Conservation (phyloP, 176 grass and related monocot genomes). For the Themeda triandra region DNA sequence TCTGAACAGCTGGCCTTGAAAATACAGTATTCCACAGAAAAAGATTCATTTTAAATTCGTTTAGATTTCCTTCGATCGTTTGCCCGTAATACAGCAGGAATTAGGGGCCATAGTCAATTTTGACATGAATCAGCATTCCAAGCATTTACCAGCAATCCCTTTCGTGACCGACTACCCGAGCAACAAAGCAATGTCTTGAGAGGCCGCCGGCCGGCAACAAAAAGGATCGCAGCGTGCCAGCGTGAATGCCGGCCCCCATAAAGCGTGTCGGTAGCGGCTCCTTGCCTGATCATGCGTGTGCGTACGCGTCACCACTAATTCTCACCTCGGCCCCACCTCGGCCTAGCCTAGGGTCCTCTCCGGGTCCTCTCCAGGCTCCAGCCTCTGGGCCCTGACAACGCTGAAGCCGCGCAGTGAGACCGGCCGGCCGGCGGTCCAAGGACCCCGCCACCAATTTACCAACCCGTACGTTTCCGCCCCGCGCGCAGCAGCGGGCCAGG, state of each 20-base stretch:
- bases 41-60: no score
- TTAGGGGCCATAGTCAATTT: no score
- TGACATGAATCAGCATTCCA: neutral
- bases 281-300: constrained; percentile 10
- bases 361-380: neutral
- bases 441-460: neutral
- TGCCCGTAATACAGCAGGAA: no score
- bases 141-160: neutral
- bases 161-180: neutral
- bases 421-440: no score
- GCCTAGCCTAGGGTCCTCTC: neutral
- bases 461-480: neutral
- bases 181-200: no score
- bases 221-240: neutral
- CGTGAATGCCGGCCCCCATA: neutral
- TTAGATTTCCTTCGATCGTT: neutral
- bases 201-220: no score
- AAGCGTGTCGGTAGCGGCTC: constrained; percentile 30
- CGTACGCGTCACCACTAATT: constrained; percentile 14
- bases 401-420: neutral
- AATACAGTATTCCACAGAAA: no score
- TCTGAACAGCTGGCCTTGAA: no score
- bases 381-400: neutral
- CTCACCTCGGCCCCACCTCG: no score
- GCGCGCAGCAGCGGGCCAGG: neutral